A percentile compares a stretch with the other conserved stretches of the same genome.
Evolutionary conservation across 331 rosid species (phyloP).

Genomic region (Cydonia oblonga): DNA sequence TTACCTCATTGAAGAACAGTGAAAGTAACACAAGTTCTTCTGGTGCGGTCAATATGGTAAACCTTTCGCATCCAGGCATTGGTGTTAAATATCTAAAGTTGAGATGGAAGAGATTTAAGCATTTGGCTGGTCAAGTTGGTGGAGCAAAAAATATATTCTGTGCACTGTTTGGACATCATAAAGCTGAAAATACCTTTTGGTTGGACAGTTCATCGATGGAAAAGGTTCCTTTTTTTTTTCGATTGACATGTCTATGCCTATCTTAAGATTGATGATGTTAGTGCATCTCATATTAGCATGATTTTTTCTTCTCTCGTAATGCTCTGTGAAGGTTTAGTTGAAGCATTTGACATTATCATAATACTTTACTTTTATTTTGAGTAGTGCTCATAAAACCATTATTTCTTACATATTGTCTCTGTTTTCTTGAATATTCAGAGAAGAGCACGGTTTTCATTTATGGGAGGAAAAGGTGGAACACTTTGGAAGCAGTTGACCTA

Average conservation of each 20-base stretch:
- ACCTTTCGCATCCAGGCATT: conserved; percentile 35
- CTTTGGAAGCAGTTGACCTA: conserved; percentile 88
- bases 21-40: conserved; percentile 18
- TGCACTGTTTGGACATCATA: conserved; percentile 58
- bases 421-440: conserved; percentile 28
- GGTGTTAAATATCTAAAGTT: conserved; percentile 52
- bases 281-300: not conserved
- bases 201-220: conserved; percentile 93
- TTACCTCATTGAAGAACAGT: conserved; percentile 8
- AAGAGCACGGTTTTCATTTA: conserved; percentile 93
- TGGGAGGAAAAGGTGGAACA: conserved; percentile 91
- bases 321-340: not conserved
- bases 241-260: no score
- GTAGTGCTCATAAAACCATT: not conserved
- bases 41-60: conserved; percentile 21
- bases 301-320: not conserved
- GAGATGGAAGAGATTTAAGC: conserved; percentile 69
- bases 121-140: conserved; percentile 70
- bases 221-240: conserved; percentile 36
- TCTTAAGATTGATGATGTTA: no score
- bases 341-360: not conserved
- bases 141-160: conserved; percentile 70
- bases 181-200: conserved; percentile 89
- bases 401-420: not conserved
- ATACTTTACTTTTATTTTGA: not conserved